Percentiles rank a stretch among this genome's conserved stretches.
Conservation (phyloP, 306 rosid genomes). For the Mucuna pruriens region DNA sequence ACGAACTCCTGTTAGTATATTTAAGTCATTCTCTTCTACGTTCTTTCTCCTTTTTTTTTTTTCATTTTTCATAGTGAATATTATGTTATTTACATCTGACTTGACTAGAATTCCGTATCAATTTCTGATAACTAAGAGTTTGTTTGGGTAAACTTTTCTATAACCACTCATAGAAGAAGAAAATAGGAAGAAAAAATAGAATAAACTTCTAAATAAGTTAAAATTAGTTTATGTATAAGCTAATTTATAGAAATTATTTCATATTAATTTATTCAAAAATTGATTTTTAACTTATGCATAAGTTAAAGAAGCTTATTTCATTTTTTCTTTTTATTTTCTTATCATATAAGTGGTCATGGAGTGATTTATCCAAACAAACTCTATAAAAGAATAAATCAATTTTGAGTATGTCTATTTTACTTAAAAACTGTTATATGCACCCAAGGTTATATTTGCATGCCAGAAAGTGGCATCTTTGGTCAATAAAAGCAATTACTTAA, state of each 20-base stretch:
- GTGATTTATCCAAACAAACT: too few relatives aligned
- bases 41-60: not conserved
- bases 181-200: too few relatives aligned
- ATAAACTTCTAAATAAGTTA: too few relatives aligned
- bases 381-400: conserved; percentile 7
- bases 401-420: not conserved
- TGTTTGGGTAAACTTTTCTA: too few relatives aligned
- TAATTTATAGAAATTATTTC: too few relatives aligned
- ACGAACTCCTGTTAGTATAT: conserved; percentile 67
- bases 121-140: not conserved
- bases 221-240: too few relatives aligned
- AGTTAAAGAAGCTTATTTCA: too few relatives aligned
- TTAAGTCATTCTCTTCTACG: not conserved
- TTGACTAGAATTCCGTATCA: conserved; percentile 17
- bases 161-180: too few relatives aligned
- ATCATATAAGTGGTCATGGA: too few relatives aligned
- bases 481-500: not conserved
- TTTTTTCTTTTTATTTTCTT: too few relatives aligned
- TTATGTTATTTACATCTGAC: not conserved
- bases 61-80: conserved; percentile 8
- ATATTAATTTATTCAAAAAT: too few relatives aligned
- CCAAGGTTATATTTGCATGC: conserved; percentile 7
- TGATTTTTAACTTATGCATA: too few relatives aligned
- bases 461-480: conserved; percentile 17
- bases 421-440: conserved; percentile 11